Evolutionary conservation across 2,329 filamentous ascomycete genomes (phyloP), one percentile per base, ranked within the genome.

Genomic region (Exophiala aquamarina): DNA sequence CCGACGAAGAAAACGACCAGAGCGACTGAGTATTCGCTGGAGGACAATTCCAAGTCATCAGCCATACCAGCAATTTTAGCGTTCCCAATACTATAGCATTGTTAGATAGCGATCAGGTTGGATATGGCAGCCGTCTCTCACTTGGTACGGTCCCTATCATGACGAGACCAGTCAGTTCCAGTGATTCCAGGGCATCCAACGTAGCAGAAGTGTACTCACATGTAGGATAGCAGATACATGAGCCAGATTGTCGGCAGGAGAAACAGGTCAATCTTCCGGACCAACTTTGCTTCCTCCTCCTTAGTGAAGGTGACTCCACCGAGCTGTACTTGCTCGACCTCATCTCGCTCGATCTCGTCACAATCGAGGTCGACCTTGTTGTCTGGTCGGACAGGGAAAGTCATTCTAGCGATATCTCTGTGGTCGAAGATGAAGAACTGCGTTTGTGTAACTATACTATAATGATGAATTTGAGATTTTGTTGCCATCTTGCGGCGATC

Each of bases 1-100:
- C 64, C 67, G 45, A 76, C 67, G 57, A 79, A 79, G 65, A 80
- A 81, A 4, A 81, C 73, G 2, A 78, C 70, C 14, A 81, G 59
- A 2, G 71, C 63, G 50, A 75, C 69, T 1, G 70, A 72, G 58
- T 80, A 81, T 55, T 79, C 62, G 48, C 68, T 66, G 3, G 74
- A 47, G 7, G 33, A 21, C 9, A 52, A 37, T 4, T 58, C 45
- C 14, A 68, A 56, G 31, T 66, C 65, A 15, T 59, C 51, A 41
- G 63, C 55, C 15, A 58, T 53, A n/a, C 59, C 61, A 0, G 57
- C 51, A 23, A 66, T 52, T 3, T 58, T 46, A 15, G 67, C 66
- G 49, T 70, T 69, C 32, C 68, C 66, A 34, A 70, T 68, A 35
- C 68, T 26, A 26, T 26, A 6, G 11, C 6, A 26, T 26, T 26